These are phyloP conservation scores for Verticillium alfalfae DNA, from an alignment of 2,329 filamentous ascomycete genomes.

Conservation along the genomic window DNA sequence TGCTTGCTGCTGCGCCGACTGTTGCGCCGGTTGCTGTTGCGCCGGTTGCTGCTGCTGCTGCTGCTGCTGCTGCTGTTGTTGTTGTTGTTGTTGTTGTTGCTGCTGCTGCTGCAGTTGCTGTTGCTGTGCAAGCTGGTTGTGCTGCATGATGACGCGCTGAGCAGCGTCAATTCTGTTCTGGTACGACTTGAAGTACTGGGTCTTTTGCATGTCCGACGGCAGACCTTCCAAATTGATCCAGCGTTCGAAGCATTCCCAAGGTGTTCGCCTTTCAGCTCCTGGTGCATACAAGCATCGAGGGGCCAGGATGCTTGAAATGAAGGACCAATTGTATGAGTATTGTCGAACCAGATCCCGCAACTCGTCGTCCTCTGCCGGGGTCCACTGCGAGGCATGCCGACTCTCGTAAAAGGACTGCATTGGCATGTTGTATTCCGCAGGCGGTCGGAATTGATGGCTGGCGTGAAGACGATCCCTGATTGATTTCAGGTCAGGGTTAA, in stretches of 20 bases:
- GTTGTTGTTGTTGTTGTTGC: constrained; percentile 19
- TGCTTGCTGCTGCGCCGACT: constrained; percentile 45
- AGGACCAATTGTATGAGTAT: constrained; percentile 95
- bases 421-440: constrained; percentile 88
- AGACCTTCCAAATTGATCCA: constrained; percentile 91
- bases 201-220: constrained; percentile 90
- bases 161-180: constrained; percentile 55
- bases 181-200: constrained; percentile 82
- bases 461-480: constrained; percentile 87
- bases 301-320: constrained; percentile 78
- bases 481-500: constrained; percentile 81
- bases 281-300: constrained; percentile 74
- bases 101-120: constrained; percentile 24
- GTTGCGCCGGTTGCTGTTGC: constrained; percentile 21
- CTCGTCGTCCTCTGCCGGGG: constrained; percentile 83
- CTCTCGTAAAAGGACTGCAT: constrained; percentile 85
- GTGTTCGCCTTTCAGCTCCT: constrained; percentile 81
- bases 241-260: constrained; percentile 98
- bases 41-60: constrained; percentile 18
- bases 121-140: constrained; percentile 42
- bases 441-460: constrained; percentile 87
- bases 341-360: constrained; percentile 79
- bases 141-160: constrained; percentile 47
- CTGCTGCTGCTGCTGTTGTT: constrained; percentile 18
- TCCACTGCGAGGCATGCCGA: constrained; percentile 85